Percentiles rank a stretch among this genome's conserved stretches.
phyloP scores from a whole-genome alignment of 2,329 filamentous ascomycete species.

The Hypoxylon sp. region DNA sequence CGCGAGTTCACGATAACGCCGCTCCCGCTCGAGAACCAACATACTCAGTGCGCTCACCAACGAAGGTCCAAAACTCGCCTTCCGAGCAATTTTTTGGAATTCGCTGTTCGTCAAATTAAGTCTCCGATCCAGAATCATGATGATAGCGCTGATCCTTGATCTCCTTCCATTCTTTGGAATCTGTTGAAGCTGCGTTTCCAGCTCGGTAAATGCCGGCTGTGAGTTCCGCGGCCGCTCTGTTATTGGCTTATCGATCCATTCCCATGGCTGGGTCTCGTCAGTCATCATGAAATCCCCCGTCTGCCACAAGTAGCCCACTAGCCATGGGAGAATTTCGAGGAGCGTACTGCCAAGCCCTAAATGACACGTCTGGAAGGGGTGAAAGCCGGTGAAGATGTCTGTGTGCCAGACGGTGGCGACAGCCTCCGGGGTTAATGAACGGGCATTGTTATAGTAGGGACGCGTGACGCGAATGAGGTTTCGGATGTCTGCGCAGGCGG shows the following conservation, averaged over 20 bases:
- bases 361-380: not conserved
- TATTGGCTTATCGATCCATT: not conserved
- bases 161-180: no score
- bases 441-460: not conserved
- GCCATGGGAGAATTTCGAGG: not conserved
- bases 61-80: no score
- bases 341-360: not conserved
- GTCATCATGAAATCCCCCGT: not conserved
- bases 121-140: no score
- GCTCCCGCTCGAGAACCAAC: no score
- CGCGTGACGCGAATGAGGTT: not conserved
- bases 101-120: no score
- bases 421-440: not conserved
- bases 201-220: no score
- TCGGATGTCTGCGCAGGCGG: constrained; percentile 3
- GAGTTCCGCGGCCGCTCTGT: no score
- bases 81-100: no score
- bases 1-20: no score
- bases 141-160: no score
- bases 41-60: no score
- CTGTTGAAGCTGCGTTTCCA: no score
- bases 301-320: not conserved
- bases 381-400: not conserved
- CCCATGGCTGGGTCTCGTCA: not conserved
- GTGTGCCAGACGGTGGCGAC: not conserved